These are phyloP conservation scores for Exserohilum turcica DNA, from an alignment of 2,329 filamentous ascomycete species.

Conservation along the genomic window DNA sequence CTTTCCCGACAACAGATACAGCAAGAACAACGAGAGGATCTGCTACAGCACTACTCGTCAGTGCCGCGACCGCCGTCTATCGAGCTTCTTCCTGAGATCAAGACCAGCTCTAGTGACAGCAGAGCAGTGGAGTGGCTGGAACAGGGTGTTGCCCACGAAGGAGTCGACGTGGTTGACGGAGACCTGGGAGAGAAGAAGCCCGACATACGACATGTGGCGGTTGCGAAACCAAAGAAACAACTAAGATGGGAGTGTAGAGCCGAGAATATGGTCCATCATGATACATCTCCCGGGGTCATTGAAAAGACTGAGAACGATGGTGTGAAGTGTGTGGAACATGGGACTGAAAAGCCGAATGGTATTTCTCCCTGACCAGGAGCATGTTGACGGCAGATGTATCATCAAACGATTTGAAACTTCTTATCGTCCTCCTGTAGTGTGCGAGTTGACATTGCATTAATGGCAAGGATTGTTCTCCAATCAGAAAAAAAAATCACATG, in stretches of 20 bases:
- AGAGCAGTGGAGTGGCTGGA: conserved; percentile 27
- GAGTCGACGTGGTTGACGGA: conserved; percentile 3
- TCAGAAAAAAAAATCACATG: not conserved
- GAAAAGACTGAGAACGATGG: not conserved
- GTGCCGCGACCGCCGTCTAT: conserved; percentile 12
- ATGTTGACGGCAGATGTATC: not conserved
- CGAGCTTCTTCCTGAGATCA: conserved; percentile 17
- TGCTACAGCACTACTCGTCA: conserved; percentile 12
- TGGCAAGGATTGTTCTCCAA: not conserved
- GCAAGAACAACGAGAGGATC: conserved; percentile 9
- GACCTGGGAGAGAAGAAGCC: conserved; percentile 8
- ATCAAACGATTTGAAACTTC: not conserved
- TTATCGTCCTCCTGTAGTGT: not conserved
- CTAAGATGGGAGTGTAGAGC: conserved; percentile 10
- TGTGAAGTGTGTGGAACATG: not conserved
- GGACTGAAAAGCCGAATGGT: not conserved
- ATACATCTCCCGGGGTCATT: not conserved
- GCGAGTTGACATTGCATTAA: not conserved
- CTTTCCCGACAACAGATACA: conserved; percentile 9
- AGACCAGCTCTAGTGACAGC: conserved; percentile 16
- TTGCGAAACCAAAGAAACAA: conserved; percentile 5
- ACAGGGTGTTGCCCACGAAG: conserved; percentile 7
- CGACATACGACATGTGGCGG: conserved; percentile 1
- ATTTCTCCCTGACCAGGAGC: not conserved
- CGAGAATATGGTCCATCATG: not conserved